These are phyloP conservation scores for Hamigera avellanea DNA, from an alignment of 495 filamentous ascomycete species.

Conservation along the genomic window DNA sequence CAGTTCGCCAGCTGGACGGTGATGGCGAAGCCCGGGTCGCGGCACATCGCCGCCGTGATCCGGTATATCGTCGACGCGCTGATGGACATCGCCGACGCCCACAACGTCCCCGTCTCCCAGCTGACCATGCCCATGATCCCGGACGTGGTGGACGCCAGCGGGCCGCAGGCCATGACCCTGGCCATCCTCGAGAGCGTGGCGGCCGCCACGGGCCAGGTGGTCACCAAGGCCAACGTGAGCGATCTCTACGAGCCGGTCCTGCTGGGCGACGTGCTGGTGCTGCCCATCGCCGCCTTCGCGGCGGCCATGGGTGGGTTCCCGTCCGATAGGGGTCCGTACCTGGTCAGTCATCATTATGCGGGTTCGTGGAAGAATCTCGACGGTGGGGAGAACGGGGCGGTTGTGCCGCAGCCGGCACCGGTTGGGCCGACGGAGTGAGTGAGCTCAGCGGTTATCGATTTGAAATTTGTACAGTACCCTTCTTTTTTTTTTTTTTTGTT, in stretches of 20 bases:
- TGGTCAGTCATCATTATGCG: conserved; percentile 23
- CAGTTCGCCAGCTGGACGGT: conserved; percentile 35
- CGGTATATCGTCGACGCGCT: conserved; percentile 18
- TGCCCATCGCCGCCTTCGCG: conserved; percentile 30
- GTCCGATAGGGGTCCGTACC: conserved; percentile 13
- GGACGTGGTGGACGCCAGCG: conserved; percentile 30
- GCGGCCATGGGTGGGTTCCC: conserved; percentile 18
- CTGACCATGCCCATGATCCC: conserved; percentile 17
- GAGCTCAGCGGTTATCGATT: too few species aligned
- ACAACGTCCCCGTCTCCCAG: conserved; percentile 14
- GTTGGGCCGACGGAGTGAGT: too few species aligned
- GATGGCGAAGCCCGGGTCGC: conserved; percentile 16
- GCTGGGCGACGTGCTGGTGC: conserved; percentile 27
- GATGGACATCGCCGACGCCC: conserved; percentile 11
- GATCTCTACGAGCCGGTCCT: conserved; percentile 21
- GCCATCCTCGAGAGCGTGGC: conserved; percentile 21
- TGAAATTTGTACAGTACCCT: too few species aligned
- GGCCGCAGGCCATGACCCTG: conserved; percentile 27
- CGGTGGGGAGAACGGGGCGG: too few species aligned
- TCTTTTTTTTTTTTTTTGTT: too few species aligned
- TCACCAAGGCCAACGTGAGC: conserved; percentile 16
- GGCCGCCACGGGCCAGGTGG: conserved; percentile 5
- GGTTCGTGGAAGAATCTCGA: conserved; percentile 18
- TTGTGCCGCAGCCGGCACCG: too few species aligned
- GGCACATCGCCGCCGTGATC: conserved; percentile 21